Evolutionary conservation across 2,329 filamentous ascomycete genomes (phyloP).

Genomic region (Neonectria hederae): DNA sequence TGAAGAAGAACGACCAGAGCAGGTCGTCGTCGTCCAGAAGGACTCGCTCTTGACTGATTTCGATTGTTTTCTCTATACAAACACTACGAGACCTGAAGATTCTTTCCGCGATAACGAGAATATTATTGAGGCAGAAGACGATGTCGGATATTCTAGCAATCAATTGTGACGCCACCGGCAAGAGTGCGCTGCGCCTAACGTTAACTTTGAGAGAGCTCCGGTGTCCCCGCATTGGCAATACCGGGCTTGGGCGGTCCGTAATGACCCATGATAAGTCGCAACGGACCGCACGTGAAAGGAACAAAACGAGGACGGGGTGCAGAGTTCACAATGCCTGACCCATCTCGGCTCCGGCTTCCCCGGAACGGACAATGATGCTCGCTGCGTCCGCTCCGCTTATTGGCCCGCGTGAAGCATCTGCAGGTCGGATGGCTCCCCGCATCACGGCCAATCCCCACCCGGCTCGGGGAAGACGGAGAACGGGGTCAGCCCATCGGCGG

Average conservation of each 20-base stretch:
- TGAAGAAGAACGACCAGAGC: not conserved
- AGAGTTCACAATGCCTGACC: not conserved
- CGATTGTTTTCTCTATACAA: not conserved
- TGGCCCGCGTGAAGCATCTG: slow-evolving; percentile 5
- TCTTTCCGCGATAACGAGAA: no score
- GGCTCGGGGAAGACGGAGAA: slow-evolving; percentile 18
- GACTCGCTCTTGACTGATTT: not conserved
- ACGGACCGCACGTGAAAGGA: not conserved
- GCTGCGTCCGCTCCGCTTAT: not conserved
- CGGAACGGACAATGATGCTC: slow-evolving; percentile 1
- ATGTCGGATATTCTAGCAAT: no score
- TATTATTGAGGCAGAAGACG: no score
- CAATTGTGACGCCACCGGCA: no score
- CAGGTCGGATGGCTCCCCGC: slow-evolving; percentile 10
- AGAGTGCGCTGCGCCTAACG: no score
- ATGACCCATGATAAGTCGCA: not conserved
- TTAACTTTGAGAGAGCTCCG: no score
- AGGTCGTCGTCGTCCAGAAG: not conserved
- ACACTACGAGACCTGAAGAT: not conserved
- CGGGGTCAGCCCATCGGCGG: slow-evolving; percentile 11
- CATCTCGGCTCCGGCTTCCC: slow-evolving; percentile 22
- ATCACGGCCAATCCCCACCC: slow-evolving; percentile 4
- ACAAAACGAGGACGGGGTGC: not conserved
- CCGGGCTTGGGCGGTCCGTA: not conserved
- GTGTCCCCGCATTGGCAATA: not conserved